Conservation (phyloP, 2,329 filamentous ascomycete genomes). For the Microcyclosporella mali region DNA sequence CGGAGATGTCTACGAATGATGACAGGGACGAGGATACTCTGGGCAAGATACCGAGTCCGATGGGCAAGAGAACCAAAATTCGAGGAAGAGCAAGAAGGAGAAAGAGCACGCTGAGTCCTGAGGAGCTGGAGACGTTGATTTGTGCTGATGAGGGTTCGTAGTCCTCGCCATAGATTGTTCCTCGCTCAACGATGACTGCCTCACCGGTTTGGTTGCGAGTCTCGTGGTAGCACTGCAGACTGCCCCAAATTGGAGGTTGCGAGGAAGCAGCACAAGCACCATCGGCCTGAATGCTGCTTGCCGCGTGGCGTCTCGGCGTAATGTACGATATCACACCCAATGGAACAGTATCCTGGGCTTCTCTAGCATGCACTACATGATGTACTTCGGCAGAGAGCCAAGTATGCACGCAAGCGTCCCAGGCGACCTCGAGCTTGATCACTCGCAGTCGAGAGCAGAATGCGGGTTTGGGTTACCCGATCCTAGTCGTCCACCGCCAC, state of each 20-base stretch:
- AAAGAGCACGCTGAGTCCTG: constrained; percentile 68
- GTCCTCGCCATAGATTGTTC: no score
- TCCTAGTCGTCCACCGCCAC: no score
- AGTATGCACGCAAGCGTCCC: background rate
- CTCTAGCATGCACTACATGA: background rate
- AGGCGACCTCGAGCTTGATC: constrained; percentile 6
- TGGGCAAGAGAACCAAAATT: constrained; percentile 43
- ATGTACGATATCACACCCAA: constrained; percentile 6
- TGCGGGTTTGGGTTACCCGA: no score
- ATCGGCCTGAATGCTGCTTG: no score
- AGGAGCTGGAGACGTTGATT: constrained; percentile 61
- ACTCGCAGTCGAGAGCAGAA: no score
- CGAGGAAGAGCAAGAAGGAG: constrained; percentile 56
- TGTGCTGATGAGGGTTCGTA: constrained; percentile 7
- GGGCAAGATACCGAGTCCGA: constrained; percentile 37
- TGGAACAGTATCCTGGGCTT: no score
- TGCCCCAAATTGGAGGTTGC: no score
- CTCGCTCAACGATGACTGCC: background rate
- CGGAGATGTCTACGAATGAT: constrained; percentile 16
- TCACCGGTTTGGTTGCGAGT: no score
- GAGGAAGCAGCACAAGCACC: no score
- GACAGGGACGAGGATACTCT: constrained; percentile 25
- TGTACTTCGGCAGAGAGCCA: background rate
- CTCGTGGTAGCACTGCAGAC: no score
- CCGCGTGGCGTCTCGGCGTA: no score